phyloP scores from a whole-genome alignment of 2,329 filamentous ascomycete genomes.

The Rutstroemia sp. region DNA sequence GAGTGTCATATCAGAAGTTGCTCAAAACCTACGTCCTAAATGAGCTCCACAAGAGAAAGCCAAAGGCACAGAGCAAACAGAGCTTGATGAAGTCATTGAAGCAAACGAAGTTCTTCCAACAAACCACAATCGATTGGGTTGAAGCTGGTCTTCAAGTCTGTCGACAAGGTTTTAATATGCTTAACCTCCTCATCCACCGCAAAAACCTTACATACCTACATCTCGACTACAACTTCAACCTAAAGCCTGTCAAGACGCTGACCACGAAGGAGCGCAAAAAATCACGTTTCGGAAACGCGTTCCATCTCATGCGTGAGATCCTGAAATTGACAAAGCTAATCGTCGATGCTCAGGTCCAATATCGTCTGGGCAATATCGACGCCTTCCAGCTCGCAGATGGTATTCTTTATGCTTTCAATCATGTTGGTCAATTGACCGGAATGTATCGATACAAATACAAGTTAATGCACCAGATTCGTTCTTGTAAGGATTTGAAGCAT shows the following conservation, averaged over 20 bases:
- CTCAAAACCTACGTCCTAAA: slow-evolving; percentile 95
- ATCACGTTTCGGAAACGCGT: slow-evolving; percentile 97
- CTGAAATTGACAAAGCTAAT: slow-evolving; percentile 93
- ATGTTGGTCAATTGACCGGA: slow-evolving; percentile 93
- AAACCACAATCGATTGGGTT: slow-evolving; percentile 98
- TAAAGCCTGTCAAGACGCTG: slow-evolving; percentile 97
- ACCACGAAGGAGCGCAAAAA: slow-evolving; percentile 99
- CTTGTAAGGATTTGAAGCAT: slow-evolving; percentile 98
- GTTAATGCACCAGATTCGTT: slow-evolving; percentile 98
- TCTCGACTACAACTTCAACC: slow-evolving; percentile 98
- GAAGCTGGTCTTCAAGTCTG: slow-evolving; percentile 98
- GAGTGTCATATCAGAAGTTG: slow-evolving; percentile 96
- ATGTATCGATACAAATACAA: slow-evolving; percentile 99
- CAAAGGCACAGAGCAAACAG: slow-evolving; percentile 93
- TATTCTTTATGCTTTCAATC: slow-evolving; percentile 99
- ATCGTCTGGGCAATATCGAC: slow-evolving; percentile 94
- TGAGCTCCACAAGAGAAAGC: slow-evolving; percentile 90
- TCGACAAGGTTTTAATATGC: slow-evolving; percentile 97
- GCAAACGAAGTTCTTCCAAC: slow-evolving; percentile 98
- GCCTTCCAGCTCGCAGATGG: slow-evolving; percentile 97
- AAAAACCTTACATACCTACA: slow-evolving; percentile 98
- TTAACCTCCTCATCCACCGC: slow-evolving; percentile 93
- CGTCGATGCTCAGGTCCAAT: slow-evolving; percentile 97
- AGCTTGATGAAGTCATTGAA: slow-evolving; percentile 84
- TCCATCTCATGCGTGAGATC: slow-evolving; percentile 98